Conservation (phyloP, 768 basidiomycete genomes). For the Russula olivacea region DNA sequence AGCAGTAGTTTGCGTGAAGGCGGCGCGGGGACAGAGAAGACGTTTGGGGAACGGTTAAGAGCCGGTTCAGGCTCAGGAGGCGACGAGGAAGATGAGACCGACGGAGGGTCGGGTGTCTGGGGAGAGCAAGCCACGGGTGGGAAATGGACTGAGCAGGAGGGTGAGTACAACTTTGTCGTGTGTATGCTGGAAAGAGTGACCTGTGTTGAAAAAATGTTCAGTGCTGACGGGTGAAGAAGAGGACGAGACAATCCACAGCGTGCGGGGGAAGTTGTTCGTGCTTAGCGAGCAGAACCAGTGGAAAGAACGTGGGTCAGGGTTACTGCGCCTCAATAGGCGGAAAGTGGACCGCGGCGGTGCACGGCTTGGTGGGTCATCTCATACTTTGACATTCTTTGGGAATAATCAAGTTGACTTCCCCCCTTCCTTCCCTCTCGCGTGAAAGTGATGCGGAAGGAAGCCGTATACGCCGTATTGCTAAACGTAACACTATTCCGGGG, state of each 20-base stretch:
- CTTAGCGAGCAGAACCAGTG: conserved; percentile 55
- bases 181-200: background rate
- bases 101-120: conserved; percentile 35
- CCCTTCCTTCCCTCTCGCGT: background rate
- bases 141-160: conserved; percentile 62
- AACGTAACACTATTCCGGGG: conserved; percentile 74
- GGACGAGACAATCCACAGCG: conserved; percentile 69
- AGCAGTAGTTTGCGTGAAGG: conserved; percentile 23
- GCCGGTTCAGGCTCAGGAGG: conserved; percentile 44
- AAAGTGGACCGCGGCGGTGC: conserved; percentile 60
- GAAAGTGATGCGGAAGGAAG: conserved; percentile 82
- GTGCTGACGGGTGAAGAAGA: conserved; percentile 79
- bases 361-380: conserved; percentile 48
- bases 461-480: conserved; percentile 65
- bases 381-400: background rate
- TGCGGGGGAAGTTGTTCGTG: conserved; percentile 68
- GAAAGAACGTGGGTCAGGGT: conserved; percentile 74
- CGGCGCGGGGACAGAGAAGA: conserved; percentile 15
- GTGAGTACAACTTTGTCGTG: conserved; percentile 35
- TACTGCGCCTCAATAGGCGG: conserved; percentile 62
- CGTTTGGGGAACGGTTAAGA: conserved; percentile 63
- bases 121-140: conserved; percentile 44
- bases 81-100: conserved; percentile 42
- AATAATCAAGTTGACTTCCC: background rate
- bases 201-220: conserved; percentile 27